Evolutionary conservation across 2,329 filamentous ascomycete genomes (phyloP).

Genomic region (Mycosphaerelloides madeirae): DNA sequence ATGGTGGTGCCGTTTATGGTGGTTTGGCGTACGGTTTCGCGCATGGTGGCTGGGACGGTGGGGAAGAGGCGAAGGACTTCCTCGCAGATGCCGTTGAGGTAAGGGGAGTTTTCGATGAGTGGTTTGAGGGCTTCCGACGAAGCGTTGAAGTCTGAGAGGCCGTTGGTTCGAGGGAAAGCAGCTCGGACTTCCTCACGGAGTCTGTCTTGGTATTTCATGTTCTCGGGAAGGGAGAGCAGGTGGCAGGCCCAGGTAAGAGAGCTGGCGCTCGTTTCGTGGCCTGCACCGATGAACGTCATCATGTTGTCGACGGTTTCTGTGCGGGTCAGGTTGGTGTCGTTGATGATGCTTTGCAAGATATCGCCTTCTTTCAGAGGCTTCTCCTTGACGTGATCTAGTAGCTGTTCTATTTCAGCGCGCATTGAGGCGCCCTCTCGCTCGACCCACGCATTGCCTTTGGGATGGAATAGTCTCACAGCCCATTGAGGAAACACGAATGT

Average conservation of each 20-base stretch:
- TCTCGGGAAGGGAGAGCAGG: slow-evolving; percentile 49
- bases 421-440: not conserved
- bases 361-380: not conserved
- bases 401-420: not conserved
- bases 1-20: slow-evolving; percentile 25
- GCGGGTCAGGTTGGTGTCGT: not conserved
- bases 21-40: slow-evolving; percentile 4
- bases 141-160: no score
- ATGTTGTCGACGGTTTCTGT: slow-evolving; percentile 44
- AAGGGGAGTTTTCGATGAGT: slow-evolving; percentile 34
- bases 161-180: no score
- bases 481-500: not conserved
- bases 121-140: slow-evolving; percentile 18
- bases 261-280: slow-evolving; percentile 70
- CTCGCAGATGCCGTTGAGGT: slow-evolving; percentile 39
- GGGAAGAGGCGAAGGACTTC: slow-evolving; percentile 16
- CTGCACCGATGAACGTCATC: slow-evolving; percentile 49
- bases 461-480: no score
- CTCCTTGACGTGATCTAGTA: not conserved
- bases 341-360: slow-evolving; percentile 1
- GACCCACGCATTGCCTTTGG: no score
- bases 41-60: slow-evolving; percentile 5
- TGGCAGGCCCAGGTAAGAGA: slow-evolving; percentile 69
- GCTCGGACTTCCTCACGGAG: slow-evolving; percentile 63
- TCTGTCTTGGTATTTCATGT: slow-evolving; percentile 58